phyloP scores from a whole-genome alignment of 805 yeast genomes.

The Zygoascus bituminiphila region DNA sequence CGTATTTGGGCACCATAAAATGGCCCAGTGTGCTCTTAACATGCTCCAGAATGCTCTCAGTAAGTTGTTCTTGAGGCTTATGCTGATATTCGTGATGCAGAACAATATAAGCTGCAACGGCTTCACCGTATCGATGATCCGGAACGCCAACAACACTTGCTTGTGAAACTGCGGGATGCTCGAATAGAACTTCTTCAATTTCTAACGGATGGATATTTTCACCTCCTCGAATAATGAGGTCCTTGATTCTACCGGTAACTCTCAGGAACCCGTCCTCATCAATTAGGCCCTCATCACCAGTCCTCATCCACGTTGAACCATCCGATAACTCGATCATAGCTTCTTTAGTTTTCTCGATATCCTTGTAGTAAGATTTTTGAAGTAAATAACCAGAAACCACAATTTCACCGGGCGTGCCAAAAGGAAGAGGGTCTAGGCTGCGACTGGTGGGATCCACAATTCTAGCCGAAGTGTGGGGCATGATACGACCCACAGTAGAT shows the following conservation, averaged over 20 bases:
- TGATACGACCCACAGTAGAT: conserved; percentile 22
- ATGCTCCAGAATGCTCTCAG: conserved; percentile 17
- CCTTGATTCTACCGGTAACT: conserved; percentile 28
- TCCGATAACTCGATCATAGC: conserved; percentile 20
- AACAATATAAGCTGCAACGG: conserved; percentile 23
- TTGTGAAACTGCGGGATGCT: conserved; percentile 21
- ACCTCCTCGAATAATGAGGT: conserved; percentile 27
- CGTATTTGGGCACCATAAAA: conserved; percentile 24
- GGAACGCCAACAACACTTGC: conserved; percentile 21
- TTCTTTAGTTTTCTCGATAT: conserved; percentile 21
- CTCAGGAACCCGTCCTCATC: conserved; percentile 23
- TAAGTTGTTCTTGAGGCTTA: not conserved
- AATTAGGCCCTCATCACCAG: conserved; percentile 26
- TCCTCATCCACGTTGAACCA: conserved; percentile 25
- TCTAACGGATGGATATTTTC: conserved; percentile 28
- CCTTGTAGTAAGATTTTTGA: conserved; percentile 21
- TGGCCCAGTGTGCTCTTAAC: conserved; percentile 22
- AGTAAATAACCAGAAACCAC: conserved; percentile 24
- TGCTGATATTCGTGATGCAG: conserved; percentile 10
- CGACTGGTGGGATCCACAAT: conserved; percentile 18
- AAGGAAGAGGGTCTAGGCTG: conserved; percentile 19
- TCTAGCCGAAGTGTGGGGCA: conserved; percentile 26
- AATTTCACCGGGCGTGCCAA: conserved; percentile 23
- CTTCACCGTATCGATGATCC: conserved; percentile 23
- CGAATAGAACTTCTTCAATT: conserved; percentile 23